phyloP scores from a whole-genome alignment of 208 protist genomes.

The Lotmaria passim region DNA sequence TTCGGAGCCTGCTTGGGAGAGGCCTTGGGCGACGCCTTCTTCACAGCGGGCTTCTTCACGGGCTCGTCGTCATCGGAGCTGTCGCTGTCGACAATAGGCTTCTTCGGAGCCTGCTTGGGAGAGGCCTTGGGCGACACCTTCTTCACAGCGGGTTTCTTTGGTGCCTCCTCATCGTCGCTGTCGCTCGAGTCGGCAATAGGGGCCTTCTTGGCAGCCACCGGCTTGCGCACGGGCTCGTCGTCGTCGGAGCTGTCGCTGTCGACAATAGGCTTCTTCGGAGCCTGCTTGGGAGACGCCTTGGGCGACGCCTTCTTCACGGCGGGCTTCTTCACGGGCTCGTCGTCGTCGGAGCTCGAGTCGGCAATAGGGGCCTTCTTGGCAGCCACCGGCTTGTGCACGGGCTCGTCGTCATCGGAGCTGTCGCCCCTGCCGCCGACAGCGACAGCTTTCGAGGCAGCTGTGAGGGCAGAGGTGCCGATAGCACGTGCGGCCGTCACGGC shows the following conservation, averaged over 20 bases:
- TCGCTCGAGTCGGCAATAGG: slow-evolving; percentile 29
- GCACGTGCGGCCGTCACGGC: slow-evolving; percentile 53
- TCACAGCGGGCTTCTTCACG: slow-evolving; percentile 41
- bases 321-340: slow-evolving; percentile 43
- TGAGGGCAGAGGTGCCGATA: slow-evolving; percentile 62
- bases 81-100: slow-evolving; percentile 13
- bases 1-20: not conserved
- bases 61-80: slow-evolving; percentile 48
- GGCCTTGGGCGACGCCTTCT: slow-evolving; percentile 56
- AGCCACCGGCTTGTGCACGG: slow-evolving; percentile 43
- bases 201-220: slow-evolving; percentile 23
- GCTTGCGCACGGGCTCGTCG: slow-evolving; percentile 66
- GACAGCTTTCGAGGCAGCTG: slow-evolving; percentile 43
- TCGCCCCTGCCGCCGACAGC: slow-evolving; percentile 21
- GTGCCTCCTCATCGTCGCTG: slow-evolving; percentile 64
- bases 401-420: slow-evolving; percentile 52
- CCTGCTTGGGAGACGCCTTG: slow-evolving; percentile 48
- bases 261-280: slow-evolving; percentile 36
- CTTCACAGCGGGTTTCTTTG: slow-evolving; percentile 37
- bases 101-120: slow-evolving; percentile 27
- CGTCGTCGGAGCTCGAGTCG: slow-evolving; percentile 34
- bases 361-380: slow-evolving; percentile 34
- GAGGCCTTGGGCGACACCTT: slow-evolving; percentile 25
- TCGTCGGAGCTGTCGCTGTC: slow-evolving; percentile 39
- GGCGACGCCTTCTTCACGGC: slow-evolving; percentile 46